Base-by-base conservation (phyloP, 1,284 basidiomycete species). In the Anthracocystis setariae region DNA sequence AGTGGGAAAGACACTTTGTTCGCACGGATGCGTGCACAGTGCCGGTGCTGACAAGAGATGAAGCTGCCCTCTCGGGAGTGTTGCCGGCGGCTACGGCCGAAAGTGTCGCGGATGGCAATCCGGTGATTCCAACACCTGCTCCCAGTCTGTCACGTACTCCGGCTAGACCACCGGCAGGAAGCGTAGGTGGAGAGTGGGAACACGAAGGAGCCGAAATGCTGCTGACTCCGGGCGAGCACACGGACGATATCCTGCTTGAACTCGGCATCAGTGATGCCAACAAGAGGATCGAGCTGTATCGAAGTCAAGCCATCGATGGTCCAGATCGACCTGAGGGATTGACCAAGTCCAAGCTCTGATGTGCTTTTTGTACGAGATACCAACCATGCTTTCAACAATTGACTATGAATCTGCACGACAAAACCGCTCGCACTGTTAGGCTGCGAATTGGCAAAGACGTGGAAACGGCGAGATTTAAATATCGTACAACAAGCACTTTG, bases 21-120 rank as follows among this genome's bases (percentile, higher is more conserved):
- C 90, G 87, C 27, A 90, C 88, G 8, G 92, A 93, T 67, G 89
- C 91, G 8, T 93, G 92, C 80, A 87, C 86, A 5, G 85, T 90
- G 7, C 91, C 92, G 0, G 90, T 93, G 17, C 85, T 92, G 18
- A 67, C 71, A 0, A 64, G 75, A 13, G 70, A 80, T 46, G 79
- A 83, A 45, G 81, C 67, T 48, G 81, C 69, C 13, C 60, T 63
- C 15, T 47, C 29, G 33, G 76, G 69, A 17, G 78, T 51, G 32
- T 47, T 46, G 49, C 79, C 51, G n/a, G 59, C 44, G 18, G 64
- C 52, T 24, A 64, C 44, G n/a, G 54, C 15, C 20, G 66, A 48
- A 5, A 51, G 42, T 12, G 58, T 63, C 3, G 65, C 63, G 23
- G 52, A 46, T 17, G 77, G 65, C 20, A 70, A 75, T 12, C 75